Evolutionary conservation across 495 filamentous ascomycete genomes (phyloP).

Genomic region (Chaetomium tenue): DNA sequence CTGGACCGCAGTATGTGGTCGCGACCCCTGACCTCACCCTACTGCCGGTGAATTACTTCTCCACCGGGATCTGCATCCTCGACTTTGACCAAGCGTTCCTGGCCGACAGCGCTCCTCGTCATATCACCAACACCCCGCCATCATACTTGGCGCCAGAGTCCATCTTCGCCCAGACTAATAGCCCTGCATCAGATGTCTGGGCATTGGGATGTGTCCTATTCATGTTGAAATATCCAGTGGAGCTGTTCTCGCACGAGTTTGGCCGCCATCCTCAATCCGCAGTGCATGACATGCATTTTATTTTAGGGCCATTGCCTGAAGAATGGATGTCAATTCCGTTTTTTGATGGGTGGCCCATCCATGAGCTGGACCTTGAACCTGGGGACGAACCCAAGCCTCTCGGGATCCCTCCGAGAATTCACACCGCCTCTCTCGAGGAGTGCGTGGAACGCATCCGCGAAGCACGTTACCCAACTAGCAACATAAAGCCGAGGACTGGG

Average conservation of each 20-base stretch:
- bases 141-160: constrained; percentile 4
- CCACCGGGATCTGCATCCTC: constrained; percentile 10
- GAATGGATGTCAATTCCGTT: constrained; percentile 11
- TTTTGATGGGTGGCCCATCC: background rate
- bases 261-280: background rate
- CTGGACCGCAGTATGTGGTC: constrained; percentile 10
- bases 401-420: background rate
- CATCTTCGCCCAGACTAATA: constrained; percentile 11
- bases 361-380: constrained; percentile 5
- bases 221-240: background rate
- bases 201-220: constrained; percentile 6
- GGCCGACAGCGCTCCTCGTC: background rate
- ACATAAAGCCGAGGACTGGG: background rate
- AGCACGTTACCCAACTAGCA: background rate
- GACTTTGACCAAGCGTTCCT: constrained; percentile 13
- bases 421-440: constrained; percentile 9
- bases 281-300: background rate
- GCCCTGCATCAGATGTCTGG: constrained; percentile 8
- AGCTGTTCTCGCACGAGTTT: constrained; percentile 1
- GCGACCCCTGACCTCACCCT: background rate
- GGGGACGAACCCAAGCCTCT: background rate
- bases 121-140: background rate
- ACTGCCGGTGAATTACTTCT: constrained; percentile 1
- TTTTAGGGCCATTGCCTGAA: background rate
- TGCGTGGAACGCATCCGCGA: background rate